A percentile compares a stretch with the other conserved stretches of the same genome.
Evolutionary conservation across 2,329 filamentous ascomycete genomes (phyloP).

Genomic region (Trichoderma koningiopsis): DNA sequence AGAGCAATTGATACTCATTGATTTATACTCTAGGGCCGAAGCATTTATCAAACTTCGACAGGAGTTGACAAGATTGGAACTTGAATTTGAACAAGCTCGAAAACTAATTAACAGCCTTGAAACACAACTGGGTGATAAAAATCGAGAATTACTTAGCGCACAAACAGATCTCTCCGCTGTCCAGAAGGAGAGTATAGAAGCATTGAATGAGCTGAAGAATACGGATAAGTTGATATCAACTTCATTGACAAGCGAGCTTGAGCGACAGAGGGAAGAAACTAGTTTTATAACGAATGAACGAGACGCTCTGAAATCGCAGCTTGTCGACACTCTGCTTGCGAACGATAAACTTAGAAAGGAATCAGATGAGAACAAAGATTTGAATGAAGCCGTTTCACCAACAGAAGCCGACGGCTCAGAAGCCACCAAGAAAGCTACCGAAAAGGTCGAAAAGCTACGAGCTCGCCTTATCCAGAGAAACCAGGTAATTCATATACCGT

Average conservation of each 20-base stretch:
- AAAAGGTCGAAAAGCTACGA: slow-evolving; percentile 62
- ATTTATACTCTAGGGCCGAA: slow-evolving; percentile 46
- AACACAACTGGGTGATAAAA: slow-evolving; percentile 53
- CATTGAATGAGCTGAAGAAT: slow-evolving; percentile 60
- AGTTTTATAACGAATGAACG: slow-evolving; percentile 53
- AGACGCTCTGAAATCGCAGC: slow-evolving; percentile 60
- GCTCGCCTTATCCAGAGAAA: slow-evolving; percentile 57
- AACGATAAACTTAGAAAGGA: slow-evolving; percentile 63
- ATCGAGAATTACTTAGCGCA: slow-evolving; percentile 57
- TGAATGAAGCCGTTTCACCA: slow-evolving; percentile 43
- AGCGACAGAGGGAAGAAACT: slow-evolving; percentile 55
- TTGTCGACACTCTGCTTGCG: slow-evolving; percentile 60
- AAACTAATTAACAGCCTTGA: slow-evolving; percentile 49
- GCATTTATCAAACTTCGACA: slow-evolving; percentile 56
- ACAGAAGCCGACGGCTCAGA: slow-evolving; percentile 42
- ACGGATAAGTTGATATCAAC: slow-evolving; percentile 61
- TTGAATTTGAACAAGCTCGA: slow-evolving; percentile 52
- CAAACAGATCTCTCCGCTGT: slow-evolving; percentile 58
- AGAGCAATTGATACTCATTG: slow-evolving; percentile 33
- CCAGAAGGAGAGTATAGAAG: slow-evolving; percentile 55
- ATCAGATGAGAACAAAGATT: slow-evolving; percentile 49
- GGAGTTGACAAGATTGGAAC: slow-evolving; percentile 47
- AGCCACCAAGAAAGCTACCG: slow-evolving; percentile 46
- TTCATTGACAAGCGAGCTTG: slow-evolving; percentile 61
- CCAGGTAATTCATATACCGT: slow-evolving; percentile 53